Base-by-base conservation (phyloP, 1,139 yeast genomes). In the Lizanozyma gosingica region DNA sequence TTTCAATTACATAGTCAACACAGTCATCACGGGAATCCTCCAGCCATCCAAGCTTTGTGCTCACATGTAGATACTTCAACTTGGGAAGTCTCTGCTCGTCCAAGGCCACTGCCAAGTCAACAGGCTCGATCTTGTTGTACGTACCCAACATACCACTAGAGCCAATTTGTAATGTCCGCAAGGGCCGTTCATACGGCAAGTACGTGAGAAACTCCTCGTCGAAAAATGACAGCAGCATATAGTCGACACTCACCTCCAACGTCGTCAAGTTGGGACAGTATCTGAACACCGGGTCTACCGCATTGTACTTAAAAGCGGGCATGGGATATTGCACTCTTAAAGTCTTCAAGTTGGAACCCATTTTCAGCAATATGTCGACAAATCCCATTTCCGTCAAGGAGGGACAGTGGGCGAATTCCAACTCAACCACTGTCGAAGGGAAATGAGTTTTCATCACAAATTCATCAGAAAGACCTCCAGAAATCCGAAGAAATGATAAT, bases 101-200 rank as follows among this genome's bases (percentile, higher is more conserved):
- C 15, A 90, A 62, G 0, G 97, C 97, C 40, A 88, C 72, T 0
- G 94, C 85, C 46, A 92, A 66, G 57, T 90, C 97, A 48, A 86
- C 83, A 0, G 97, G 95, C 50, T 85, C 87, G 27, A 92, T 63
- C 54, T 86, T 85, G 17, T 81, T 76, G 4, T 87, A 74, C 39
- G 92, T 86, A 1, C 97, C 97, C 47, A 90, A 67, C 63, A 84
- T 78, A 1, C 97, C 97, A 48, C 95, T 82, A 40, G 95, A 82
- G 45, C 86, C 94, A 37, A 92, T 71, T 52, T 78, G 76, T 36
- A 92, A 59, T 2, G 78, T 71, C 43, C 67, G 69, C 45, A 92
- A 63, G 1, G 94, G 94, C 39, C 86, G 72, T 8, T 63, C 56
- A 34, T 52, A 49, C 3, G 50, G 55, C 16, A 68, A 42, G 34